Percentiles rank a stretch among this genome's conserved stretches.
These are phyloP conservation scores for Rickenella mellea DNA, from an alignment of 768 basidiomycete species.

Conservation along the genomic window DNA sequence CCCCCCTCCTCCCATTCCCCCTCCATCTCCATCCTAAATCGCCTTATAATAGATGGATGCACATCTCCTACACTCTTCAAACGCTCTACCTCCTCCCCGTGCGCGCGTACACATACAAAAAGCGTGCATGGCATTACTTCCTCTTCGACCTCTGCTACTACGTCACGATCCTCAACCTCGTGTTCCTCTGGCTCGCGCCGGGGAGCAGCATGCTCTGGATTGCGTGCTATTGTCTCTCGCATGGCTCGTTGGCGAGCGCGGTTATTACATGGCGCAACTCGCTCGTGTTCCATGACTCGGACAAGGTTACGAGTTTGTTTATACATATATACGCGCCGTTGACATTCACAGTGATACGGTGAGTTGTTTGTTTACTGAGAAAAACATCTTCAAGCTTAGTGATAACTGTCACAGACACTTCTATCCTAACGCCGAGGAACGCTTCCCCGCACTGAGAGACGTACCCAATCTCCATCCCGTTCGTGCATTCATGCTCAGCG, in stretches of 20 bases:
- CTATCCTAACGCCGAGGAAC: conserved; percentile 67
- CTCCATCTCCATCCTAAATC: background rate
- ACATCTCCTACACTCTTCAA: conserved; percentile 77
- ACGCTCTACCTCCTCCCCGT: conserved; percentile 72
- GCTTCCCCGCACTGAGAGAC: conserved; percentile 78
- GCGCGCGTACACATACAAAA: conserved; percentile 82
- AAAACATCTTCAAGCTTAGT: background rate
- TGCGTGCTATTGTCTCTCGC: conserved; percentile 87
- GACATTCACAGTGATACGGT: conserved; percentile 87
- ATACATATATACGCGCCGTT: conserved; percentile 92
- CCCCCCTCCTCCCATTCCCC: conserved; percentile 1
- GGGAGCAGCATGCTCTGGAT: conserved; percentile 70
- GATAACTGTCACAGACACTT: conserved; percentile 51
- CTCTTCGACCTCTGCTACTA: conserved; percentile 91
- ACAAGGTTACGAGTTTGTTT: conserved; percentile 93
- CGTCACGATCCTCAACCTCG: conserved; percentile 81
- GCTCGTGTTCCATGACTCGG: conserved; percentile 93
- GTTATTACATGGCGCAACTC: conserved; percentile 99
- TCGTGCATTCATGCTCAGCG: conserved; percentile 67
- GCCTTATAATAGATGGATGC: conserved; percentile 60
- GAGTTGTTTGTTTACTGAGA: conserved; percentile 15
- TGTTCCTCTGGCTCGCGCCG: conserved; percentile 90
- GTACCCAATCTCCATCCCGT: conserved; percentile 64
- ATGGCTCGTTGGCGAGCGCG: conserved; percentile 85
- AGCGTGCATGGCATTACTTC: conserved; percentile 91